A percentile compares a stretch with the other conserved stretches of the same genome.
Conservation (phyloP, 2,329 filamentous ascomycete genomes). For the Ciborinia camelliae region DNA sequence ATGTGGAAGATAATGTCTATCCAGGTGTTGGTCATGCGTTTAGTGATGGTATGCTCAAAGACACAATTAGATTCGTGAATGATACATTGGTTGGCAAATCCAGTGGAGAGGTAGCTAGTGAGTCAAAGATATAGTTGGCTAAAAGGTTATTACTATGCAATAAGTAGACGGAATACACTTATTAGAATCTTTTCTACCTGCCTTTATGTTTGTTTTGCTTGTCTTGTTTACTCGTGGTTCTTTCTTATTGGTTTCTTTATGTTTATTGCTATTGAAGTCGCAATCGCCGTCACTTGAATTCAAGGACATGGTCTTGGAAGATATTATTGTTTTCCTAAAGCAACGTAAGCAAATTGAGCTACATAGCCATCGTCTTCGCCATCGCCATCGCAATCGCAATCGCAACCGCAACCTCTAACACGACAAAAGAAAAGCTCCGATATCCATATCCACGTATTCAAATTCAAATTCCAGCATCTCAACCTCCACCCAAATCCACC, state of each 20-base stretch:
- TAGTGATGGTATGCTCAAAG: constrained; percentile 61
- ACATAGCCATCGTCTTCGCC: no score
- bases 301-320: background rate
- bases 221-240: background rate
- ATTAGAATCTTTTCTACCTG: background rate
- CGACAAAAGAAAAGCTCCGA: no score
- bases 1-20: constrained; percentile 65
- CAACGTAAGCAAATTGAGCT: background rate
- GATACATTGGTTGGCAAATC: constrained; percentile 32
- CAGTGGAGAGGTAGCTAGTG: background rate
- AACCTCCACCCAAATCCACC: no score
- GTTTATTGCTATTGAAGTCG: background rate
- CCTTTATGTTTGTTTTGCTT: background rate
- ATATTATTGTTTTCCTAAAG: background rate
- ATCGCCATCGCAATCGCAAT: no score
- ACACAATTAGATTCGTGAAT: constrained; percentile 62
- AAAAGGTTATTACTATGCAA: background rate
- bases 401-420: no score
- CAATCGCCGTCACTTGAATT: no score
- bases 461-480: background rate
- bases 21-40: constrained; percentile 68
- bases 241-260: background rate
- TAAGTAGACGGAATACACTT: no score
- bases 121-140: constrained; percentile 27
- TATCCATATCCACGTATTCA: no score